Base-by-base conservation (phyloP, 768 basidiomycete species). In the Paxillus rubicundulus region DNA sequence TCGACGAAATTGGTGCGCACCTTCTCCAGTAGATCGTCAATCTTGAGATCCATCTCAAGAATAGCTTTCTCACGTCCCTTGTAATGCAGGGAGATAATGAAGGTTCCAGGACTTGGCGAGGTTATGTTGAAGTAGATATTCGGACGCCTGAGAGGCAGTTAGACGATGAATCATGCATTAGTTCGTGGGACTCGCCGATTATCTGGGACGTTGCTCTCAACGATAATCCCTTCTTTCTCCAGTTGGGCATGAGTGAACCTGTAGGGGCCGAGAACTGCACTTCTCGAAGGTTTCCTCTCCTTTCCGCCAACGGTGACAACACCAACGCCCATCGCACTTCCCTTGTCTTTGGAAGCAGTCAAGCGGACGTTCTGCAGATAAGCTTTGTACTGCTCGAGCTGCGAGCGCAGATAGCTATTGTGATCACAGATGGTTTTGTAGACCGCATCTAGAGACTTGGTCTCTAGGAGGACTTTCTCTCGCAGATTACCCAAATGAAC, bases 401-500 rank as follows among this genome's bases (percentile, higher is more conserved):
- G 97, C 28, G 85, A 85, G 43, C 96, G 82, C 70, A 99, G 78
- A 70, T 98, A 99, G 69, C 92, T 92, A 76, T 99, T 99, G 75
- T 99, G 97, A 69, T 98, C 97, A 69, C 94, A 88, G 60, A 99
- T 99, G 17, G 96, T 99, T 82, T 98, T 97, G 84, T 95, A 99
- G 24, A 99, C 97, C 6, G 92, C 88, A 57, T 98, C 97, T 52
- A 99, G 79, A 16, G 87, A 90, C 64, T 90, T 86, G 43, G 89
- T 94, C 76, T 99, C 97, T 49, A 89, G 73, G 21, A 97, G 62
- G 24, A 98, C 93, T 76, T 98, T 98, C 72, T 99, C 97, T 41
- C 92, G 84, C 54, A 98, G 75, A 68, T 98, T 99, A 44, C 97
- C 97, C 16, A 99, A 82, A 70, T 99, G 97, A 9, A 87, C 87